Base-by-base conservation (phyloP, 2,329 filamentous ascomycete genomes). In the Amphichorda felina region DNA sequence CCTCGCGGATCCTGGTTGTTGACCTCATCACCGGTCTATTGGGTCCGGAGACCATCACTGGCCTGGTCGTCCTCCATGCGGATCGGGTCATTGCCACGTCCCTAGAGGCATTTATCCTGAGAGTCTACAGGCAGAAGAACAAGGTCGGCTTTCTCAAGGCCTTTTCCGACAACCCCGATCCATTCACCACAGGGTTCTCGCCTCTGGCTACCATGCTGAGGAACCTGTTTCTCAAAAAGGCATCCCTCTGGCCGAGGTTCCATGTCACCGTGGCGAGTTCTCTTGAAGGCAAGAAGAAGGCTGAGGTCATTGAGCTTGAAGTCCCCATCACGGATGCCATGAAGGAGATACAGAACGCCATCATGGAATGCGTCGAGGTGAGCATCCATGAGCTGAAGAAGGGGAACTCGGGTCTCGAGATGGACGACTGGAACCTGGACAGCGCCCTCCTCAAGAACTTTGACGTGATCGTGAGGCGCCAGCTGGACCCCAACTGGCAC, bases 401-500 rank as follows among this genome's bases (percentile, higher is more conserved):
- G 60, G 75, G 77, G 14, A 96, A 95, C 50, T 72, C 78, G 1
- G 88, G 87, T 2, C 65, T 98, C 6, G 89, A 96, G 46, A 88
- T 96, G 77, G 88, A 93, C 40, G 88, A 95, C 50, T 96, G 89
- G 89, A 95, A 86, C 34, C 67, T 94, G 14, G 89, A 96, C 55
- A 95, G 84, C 50, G 89, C 89, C 25, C 61, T 96, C 41, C 82
- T 95, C 45, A 84, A 82, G 50, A 94, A 87, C 49, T 98, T 98
- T 54, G 91, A 96, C 54, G 67, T 83, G 40, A 81, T 88, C 37
- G 78, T 98, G 34, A 74, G 89, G 41, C 74, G 88, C 39, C 91
- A 98, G 56, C 65, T 98, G 14, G 88, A 96, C 50, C 88, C 89
- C 4, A 88, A 96, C 39, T 98, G 91, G 91, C 91, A 98, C 61